Base-by-base conservation (phyloP, 2,329 filamentous ascomycete genomes). In the Diaporthe sp. region DNA sequence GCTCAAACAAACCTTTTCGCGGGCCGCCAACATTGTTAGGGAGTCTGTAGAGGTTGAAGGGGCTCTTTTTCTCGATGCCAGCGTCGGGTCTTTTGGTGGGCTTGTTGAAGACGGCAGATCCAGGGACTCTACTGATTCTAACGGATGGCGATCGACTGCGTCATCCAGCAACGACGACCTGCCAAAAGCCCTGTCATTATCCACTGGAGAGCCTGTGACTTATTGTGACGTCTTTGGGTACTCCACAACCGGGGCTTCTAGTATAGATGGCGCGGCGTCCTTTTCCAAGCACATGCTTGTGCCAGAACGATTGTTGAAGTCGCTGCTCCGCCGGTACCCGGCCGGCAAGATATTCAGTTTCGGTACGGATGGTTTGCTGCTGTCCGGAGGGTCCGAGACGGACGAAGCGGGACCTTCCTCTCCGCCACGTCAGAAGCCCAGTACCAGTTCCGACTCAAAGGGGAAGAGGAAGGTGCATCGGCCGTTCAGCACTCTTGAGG, bases 311-410 rank as follows among this genome's bases (percentile, higher is more conserved):
- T 83, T 87, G 19, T 79, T 89, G 2, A 79, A 82, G 0, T 81
- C 81, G 2, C 82, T 89, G 8, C 79, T 89, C 1, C 83, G 83
- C 17, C 81, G 84, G 1, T 86, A 89, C 74, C 87, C 87, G 0
- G 79, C 82, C 12, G 88, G 88, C 0, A 85, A 85, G 67, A 82
- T 88, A 0, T 89, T 88, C 76, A 86, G 85, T 67, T 87, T 86
- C 42, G 85, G 84, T 25, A 9, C 12, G 13, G 61, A 61, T 62
- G 73, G 73, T 3, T 6, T 58, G 13, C 53, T 72, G 25, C 25
- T 62, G 13, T 72, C 73, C 4, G 72, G 72, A n/a, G 62, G 12
- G 8, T 72, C 73, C 15, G 73, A 74, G 8, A n/a, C 34, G 8
- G 59, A 67, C 8, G 28, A 39, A 17, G 31, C 8, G 9, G n/a